Evolutionary conservation across 2,329 filamentous ascomycete genomes (phyloP).

Genomic region (Harringtonia aguacate): DNA sequence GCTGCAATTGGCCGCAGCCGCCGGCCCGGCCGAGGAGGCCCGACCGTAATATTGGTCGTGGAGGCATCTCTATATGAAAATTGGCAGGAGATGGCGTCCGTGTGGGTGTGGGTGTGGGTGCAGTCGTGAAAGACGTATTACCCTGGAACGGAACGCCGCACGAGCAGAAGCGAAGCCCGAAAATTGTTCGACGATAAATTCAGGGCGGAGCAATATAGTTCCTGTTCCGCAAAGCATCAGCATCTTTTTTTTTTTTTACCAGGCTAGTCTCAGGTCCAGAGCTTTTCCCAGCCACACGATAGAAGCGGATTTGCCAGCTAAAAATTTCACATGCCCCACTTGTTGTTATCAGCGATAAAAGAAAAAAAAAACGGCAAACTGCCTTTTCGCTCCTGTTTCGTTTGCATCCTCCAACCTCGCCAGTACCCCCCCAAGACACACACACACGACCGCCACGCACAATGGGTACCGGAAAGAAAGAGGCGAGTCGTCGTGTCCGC

Average conservation of each 20-base stretch:
- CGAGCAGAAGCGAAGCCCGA: no score
- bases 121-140: no score
- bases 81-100: no score
- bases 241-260: no score
- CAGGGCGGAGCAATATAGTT: background rate
- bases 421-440: constrained; percentile 1
- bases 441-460: background rate
- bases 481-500: constrained; percentile 68
- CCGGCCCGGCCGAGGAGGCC: constrained; percentile 3
- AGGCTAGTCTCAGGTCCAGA: no score
- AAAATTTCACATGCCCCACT: constrained; percentile 4
- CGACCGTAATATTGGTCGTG: constrained; percentile 6
- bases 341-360: constrained; percentile 12
- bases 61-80: constrained; percentile 8
- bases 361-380: constrained; percentile 4
- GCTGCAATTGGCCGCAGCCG: background rate
- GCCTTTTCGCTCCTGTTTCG: constrained; percentile 4
- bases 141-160: no score
- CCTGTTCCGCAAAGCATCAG: background rate
- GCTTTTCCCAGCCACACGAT: background rate
- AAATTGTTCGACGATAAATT: no score
- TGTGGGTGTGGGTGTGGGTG: no score
- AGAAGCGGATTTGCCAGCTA: no score
- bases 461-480: constrained; percentile 57
- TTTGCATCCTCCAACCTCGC: constrained; percentile 4